Evolutionary conservation across 495 filamentous ascomycete genomes (phyloP), one percentile per base, ranked within the genome.

Genomic region (Aspergillus taichungensis): DNA sequence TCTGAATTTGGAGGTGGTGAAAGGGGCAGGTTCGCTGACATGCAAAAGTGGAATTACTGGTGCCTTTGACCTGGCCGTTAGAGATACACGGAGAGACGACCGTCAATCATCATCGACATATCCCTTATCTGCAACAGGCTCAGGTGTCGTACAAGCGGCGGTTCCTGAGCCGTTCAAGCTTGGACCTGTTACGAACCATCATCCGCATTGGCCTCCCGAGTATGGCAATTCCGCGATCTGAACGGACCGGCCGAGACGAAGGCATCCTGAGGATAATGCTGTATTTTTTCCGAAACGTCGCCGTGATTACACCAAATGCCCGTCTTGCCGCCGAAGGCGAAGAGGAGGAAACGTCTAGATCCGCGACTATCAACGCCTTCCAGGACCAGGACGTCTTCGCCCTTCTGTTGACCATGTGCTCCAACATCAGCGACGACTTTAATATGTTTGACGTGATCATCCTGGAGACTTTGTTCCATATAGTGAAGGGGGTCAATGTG

Each of bases 1-100:
- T 24, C 18, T 24, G 18, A 24, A 24, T 4, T 24, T 4, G 18
- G 18, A 24, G 18, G 18, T 24, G 18, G 18, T 24, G 4, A 24
- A 24, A 24, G 18, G 18, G 18, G 4, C 18, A 24, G 18, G 18
- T 42, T 13, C 13, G 35, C 48, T 61, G 33, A 57, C 44, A 34
- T 14, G 8, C 30, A 31, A 13, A 28, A 81, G 72, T 96, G 64
- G 91, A 97, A 61, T 71, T 99, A 40, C 78, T 99, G 50, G 88
- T 95, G 2, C 90, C 91, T 28, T 71, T 99, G 54, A 99, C 92
- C 27, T 97, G 91, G 91, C 90, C 90, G 8, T 70, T 92, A 47
- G 88, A 96, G 51, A 81, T 84, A 50, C 78, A 90, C 50, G 69
- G 73, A 37, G 75, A 86, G 51, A 92, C 91, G 83, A 97, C 88